Conservation (phyloP, 1,284 basidiomycete genomes). For the Ganoderma resinaceum region DNA sequence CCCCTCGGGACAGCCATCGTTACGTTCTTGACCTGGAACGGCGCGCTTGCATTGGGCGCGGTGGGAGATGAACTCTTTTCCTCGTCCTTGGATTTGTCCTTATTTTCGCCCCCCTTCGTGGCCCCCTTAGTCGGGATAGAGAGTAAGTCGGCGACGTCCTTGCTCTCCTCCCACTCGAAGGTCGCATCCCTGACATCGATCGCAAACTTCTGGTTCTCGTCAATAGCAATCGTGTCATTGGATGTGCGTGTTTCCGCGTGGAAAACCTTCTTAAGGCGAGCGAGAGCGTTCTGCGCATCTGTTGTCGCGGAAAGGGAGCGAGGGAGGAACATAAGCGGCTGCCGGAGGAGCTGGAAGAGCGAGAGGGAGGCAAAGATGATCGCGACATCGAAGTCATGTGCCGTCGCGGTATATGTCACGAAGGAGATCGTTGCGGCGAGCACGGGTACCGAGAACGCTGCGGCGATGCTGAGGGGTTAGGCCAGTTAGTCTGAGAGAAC, state of each 20-base stretch:
- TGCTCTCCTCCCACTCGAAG: slow-evolving; percentile 68
- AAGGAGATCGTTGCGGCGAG: slow-evolving; percentile 81
- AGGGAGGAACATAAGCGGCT: slow-evolving; percentile 76
- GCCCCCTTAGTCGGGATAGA: slow-evolving; percentile 24
- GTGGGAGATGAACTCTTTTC: slow-evolving; percentile 22
- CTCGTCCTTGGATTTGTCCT: slow-evolving; percentile 34
- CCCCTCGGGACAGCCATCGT: slow-evolving; percentile 64
- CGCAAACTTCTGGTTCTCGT: slow-evolving; percentile 55
- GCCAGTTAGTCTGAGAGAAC: slow-evolving; percentile 8
- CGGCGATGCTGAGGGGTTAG: slow-evolving; percentile 48
- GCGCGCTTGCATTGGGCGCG: slow-evolving; percentile 25
- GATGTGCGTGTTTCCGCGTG: slow-evolving; percentile 59
- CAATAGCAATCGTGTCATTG: slow-evolving; percentile 49
- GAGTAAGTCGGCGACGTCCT: slow-evolving; percentile 26
- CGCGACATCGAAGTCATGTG: slow-evolving; percentile 63
- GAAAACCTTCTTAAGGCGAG: slow-evolving; percentile 62
- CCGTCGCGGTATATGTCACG: slow-evolving; percentile 70
- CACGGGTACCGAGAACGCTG: slow-evolving; percentile 64
- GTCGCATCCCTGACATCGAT: slow-evolving; percentile 60
- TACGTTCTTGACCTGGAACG: slow-evolving; percentile 62
- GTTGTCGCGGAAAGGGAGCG: slow-evolving; percentile 68
- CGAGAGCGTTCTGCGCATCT: slow-evolving; percentile 69
- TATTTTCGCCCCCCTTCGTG: slow-evolving; percentile 31
- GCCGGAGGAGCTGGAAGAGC: slow-evolving; percentile 71
- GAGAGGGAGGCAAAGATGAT: slow-evolving; percentile 76